Conservation (phyloP, 1,284 basidiomycete species). For the Irpex sp. region DNA sequence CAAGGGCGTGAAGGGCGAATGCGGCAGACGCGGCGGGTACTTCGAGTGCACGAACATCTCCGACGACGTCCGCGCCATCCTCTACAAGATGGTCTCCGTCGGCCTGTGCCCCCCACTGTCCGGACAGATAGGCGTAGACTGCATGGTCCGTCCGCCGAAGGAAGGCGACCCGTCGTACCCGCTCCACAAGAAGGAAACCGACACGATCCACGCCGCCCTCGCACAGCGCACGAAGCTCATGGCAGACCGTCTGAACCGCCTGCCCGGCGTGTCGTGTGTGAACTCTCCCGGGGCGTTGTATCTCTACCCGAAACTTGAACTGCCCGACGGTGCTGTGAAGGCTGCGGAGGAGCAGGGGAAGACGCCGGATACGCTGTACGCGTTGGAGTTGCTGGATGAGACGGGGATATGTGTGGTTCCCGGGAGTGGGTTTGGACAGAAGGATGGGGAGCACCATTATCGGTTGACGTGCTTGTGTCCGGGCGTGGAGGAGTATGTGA, state of each 20-base stretch:
- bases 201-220: conserved; percentile 71
- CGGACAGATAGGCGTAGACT: conserved; percentile 90
- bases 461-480: conserved; percentile 85
- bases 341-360: conserved; percentile 71
- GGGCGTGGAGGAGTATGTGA: conserved; percentile 86
- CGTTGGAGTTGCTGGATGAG: conserved; percentile 75
- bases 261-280: conserved; percentile 83
- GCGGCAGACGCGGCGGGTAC: conserved; percentile 90
- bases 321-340: conserved; percentile 67
- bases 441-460: conserved; percentile 82
- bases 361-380: conserved; percentile 84
- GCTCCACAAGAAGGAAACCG: conserved; percentile 79
- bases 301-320: conserved; percentile 73
- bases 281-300: conserved; percentile 88
- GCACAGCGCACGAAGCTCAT: conserved; percentile 68
- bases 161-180: conserved; percentile 69
- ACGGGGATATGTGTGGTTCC: conserved; percentile 94
- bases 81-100: conserved; percentile 95
- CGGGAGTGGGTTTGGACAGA: conserved; percentile 90
- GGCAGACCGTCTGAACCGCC: conserved; percentile 68
- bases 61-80: conserved; percentile 71
- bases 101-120: conserved; percentile 83
- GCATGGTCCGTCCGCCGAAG: conserved; percentile 82
- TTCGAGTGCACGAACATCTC: conserved; percentile 84
- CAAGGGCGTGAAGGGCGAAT: conserved; percentile 92